Evolutionary conservation across 352 stramenopile genomes (phyloP).

Genomic region (Aphanomyces cochlioides): DNA sequence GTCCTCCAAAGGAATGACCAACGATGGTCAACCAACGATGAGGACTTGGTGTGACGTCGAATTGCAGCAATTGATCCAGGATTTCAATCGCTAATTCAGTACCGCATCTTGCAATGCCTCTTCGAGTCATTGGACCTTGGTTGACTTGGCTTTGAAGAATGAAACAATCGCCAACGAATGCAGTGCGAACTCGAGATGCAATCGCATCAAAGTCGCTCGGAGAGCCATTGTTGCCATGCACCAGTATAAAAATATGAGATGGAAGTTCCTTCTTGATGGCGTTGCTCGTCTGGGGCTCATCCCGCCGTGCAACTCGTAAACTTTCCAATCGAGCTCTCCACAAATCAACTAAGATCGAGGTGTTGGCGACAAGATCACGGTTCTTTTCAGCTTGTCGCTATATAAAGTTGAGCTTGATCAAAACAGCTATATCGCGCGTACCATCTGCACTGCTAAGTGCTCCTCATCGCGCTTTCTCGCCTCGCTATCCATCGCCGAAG

Average conservation of each 20-base stretch:
- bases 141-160: slow-evolving; percentile 66
- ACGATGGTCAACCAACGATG: slow-evolving; percentile 59
- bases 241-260: slow-evolving; percentile 69
- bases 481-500: too few relatives aligned
- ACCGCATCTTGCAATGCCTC: slow-evolving; percentile 60
- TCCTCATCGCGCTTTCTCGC: too few relatives aligned
- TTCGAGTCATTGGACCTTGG: slow-evolving; percentile 52
- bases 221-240: slow-evolving; percentile 80
- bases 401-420: too few relatives aligned
- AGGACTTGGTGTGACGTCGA: slow-evolving; percentile 50
- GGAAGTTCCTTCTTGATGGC: slow-evolving; percentile 35
- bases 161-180: slow-evolving; percentile 48
- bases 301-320: too few relatives aligned
- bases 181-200: slow-evolving; percentile 40
- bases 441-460: too few relatives aligned
- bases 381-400: too few relatives aligned
- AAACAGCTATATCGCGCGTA: too few relatives aligned
- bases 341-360: not conserved
- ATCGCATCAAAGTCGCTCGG: slow-evolving; percentile 66
- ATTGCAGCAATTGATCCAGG: slow-evolving; percentile 52
- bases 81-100: slow-evolving; percentile 62
- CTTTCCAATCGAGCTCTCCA: too few relatives aligned
- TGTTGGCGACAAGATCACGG: not conserved
- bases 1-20: slow-evolving; percentile 67
- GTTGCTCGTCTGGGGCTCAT: too few relatives aligned